Evolutionary conservation across 768 basidiomycete genomes (phyloP), one percentile per base, ranked within the genome.

Genomic region (Asterophora lycoperdoides): DNA sequence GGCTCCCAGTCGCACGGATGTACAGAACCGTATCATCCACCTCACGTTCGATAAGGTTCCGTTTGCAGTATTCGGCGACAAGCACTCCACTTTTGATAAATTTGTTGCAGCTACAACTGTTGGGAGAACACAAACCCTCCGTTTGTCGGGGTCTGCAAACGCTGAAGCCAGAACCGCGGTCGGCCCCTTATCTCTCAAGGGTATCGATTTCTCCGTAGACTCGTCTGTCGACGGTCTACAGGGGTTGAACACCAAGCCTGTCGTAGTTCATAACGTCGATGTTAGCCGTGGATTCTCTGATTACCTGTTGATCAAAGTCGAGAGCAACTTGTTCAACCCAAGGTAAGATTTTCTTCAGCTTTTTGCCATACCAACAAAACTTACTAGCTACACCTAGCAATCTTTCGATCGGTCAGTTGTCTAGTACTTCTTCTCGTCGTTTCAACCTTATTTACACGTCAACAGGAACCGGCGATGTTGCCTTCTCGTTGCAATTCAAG

Each of bases 211-310:
- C 58, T 70, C 75, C 0, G 81, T 86, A 8, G 66, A 76, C 40
- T 79, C 81, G 3, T 66, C 70, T 1, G 79, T 89, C 35, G 71
- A 71, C 2, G 85, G 86, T 34, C 58, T 89, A 46, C 80, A 85
- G 61, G 85, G 84, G 23, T 70, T 89, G 48, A 68, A 75, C 52
- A 67, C 79, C 23, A 75, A 71, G 49, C 84, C 83, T 8, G 76
- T 78, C 2, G 70, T 70, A 3, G 75, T 88, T 11, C 69, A 68
- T 34, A 69, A 76, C 53, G 66, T 88, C 42, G 84, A 87, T 52
- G 84, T 87, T 23, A 78, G 75, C 34, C 83, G 80, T 44, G 86
- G 86, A 6, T 87, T 77, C 67, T 49, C 78, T 0, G 75, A 83
- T 57, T 81, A 73, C 60, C 69, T 89, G n/a, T 70, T 86, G 42